phyloP scores from a whole-genome alignment of 805 yeast species.

The Saccharomyces mikatae region DNA sequence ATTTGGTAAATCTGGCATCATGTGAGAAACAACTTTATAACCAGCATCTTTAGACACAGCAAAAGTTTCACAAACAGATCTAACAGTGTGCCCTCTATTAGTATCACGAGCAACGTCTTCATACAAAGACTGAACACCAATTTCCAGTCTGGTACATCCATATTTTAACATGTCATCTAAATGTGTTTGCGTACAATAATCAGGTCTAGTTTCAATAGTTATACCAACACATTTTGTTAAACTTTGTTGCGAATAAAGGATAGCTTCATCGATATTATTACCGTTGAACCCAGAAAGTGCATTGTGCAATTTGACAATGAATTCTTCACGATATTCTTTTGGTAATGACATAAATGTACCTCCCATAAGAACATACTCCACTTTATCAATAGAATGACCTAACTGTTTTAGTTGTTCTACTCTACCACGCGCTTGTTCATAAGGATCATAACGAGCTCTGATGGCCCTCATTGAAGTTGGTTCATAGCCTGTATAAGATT shows the following conservation, averaged over 20 bases:
- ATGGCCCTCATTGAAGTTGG: constrained; percentile 99
- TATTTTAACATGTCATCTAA: constrained; percentile 90
- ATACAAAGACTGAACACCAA: constrained; percentile 94
- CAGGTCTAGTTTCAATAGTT: constrained; percentile 97
- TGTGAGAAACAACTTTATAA: constrained; percentile 93
- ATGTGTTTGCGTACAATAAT: constrained; percentile 94
- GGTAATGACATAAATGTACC: constrained; percentile 97
- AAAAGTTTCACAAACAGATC: constrained; percentile 92
- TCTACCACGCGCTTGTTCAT: constrained; percentile 96
- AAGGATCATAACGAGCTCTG: constrained; percentile 95
- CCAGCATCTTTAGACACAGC: constrained; percentile 97
- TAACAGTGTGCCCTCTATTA: constrained; percentile 95
- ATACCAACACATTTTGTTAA: constrained; percentile 97
- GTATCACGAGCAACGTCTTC: constrained; percentile 99
- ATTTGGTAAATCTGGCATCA: constrained; percentile 99
- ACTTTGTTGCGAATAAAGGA: constrained; percentile 83
- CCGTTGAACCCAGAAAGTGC: constrained; percentile 92
- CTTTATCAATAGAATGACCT: constrained; percentile 95
- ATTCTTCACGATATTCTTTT: constrained; percentile 78
- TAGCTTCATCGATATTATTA: constrained; percentile 81
- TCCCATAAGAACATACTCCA: constrained; percentile 96
- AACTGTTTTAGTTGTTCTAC: constrained; percentile 90
- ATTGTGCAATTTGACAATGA: constrained; percentile 84
- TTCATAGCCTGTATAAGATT: constrained; percentile 96
- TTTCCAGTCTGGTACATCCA: constrained; percentile 94